These are phyloP conservation scores for Medicago arabica DNA, from an alignment of 306 rosid species.

Conservation along the genomic window DNA sequence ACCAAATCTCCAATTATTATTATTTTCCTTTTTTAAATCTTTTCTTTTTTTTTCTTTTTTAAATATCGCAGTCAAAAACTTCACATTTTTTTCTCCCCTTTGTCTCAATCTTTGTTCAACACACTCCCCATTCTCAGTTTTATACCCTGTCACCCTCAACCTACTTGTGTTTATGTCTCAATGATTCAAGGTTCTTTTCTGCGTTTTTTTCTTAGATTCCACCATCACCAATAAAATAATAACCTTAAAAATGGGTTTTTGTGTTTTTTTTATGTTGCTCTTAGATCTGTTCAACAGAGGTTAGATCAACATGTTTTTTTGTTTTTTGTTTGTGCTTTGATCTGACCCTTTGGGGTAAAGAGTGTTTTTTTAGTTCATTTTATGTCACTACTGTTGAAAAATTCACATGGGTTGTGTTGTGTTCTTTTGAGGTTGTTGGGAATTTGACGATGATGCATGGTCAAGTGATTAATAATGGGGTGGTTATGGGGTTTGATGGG, in stretches of 20 bases:
- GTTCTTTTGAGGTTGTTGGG: slow-evolving; percentile 17
- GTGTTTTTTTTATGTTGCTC: background rate
- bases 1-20: slow-evolving; percentile 40
- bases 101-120: slow-evolving; percentile 15
- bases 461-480: slow-evolving; percentile 37
- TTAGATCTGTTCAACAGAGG: slow-evolving; percentile 33
- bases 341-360: slow-evolving; percentile 34
- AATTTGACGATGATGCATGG: slow-evolving; percentile 51
- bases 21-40: background rate
- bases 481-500: slow-evolving; percentile 45
- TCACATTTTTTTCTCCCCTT: background rate
- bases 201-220: slow-evolving; percentile 25
- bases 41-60: background rate
- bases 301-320: slow-evolving; percentile 48
- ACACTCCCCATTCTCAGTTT: background rate
- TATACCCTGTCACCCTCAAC: slow-evolving; percentile 18
- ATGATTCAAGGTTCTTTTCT: slow-evolving; percentile 17
- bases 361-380: slow-evolving; percentile 33
- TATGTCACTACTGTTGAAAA: slow-evolving; percentile 17
- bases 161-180: background rate
- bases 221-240: too few relatives aligned
- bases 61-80: background rate
- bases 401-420: slow-evolving; percentile 40
- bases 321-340: slow-evolving; percentile 12
- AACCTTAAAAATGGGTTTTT: background rate